A percentile compares a stretch with the other conserved stretches of the same genome.
phyloP scores from a whole-genome alignment of 1,284 basidiomycete species.

The Sporisorium exsertum region DNA sequence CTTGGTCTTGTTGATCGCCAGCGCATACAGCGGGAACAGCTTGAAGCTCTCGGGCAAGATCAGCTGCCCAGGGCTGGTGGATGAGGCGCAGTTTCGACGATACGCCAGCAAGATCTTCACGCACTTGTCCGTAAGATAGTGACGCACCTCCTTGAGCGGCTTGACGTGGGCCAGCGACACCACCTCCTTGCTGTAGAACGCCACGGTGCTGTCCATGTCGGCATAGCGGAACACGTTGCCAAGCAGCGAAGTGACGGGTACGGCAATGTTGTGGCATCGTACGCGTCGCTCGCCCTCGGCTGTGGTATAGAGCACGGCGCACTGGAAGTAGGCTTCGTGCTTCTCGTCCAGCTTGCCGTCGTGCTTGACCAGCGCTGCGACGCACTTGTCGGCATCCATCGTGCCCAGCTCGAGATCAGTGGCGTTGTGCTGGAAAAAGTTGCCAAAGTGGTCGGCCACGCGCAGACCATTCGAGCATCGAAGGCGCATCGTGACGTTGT shows the following conservation, averaged over 20 bases:
- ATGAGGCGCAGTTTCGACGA: conserved; percentile 87
- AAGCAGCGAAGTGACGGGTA: conserved; percentile 84
- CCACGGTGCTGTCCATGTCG: conserved; percentile 87
- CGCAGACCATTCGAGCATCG: conserved; percentile 88
- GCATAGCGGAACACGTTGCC: conserved; percentile 92
- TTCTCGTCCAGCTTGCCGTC: conserved; percentile 78
- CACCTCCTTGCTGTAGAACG: conserved; percentile 79
- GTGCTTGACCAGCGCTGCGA: conserved; percentile 78
- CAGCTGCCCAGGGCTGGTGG: conserved; percentile 83
- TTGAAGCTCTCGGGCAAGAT: conserved; percentile 95
- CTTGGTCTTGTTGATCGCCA: conserved; percentile 90
- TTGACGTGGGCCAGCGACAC: conserved; percentile 80
- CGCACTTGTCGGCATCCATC: conserved; percentile 83
- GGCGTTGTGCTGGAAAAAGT: conserved; percentile 81
- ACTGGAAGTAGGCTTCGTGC: conserved; percentile 84
- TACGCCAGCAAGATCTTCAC: conserved; percentile 88
- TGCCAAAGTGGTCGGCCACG: conserved; percentile 80
- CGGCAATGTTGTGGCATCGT: conserved; percentile 83
- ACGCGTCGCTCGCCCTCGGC: conserved; percentile 84
- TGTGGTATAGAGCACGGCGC: conserved; percentile 90
- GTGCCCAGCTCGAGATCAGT: conserved; percentile 85
- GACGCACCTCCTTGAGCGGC: conserved; percentile 81
- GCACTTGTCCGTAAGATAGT: conserved; percentile 85
- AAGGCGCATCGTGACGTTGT: conserved; percentile 83
- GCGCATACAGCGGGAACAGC: conserved; percentile 83